These are phyloP conservation scores for Aegilops umbellulata DNA, from an alignment of 176 grass and related monocot species.

Conservation along the genomic window DNA sequence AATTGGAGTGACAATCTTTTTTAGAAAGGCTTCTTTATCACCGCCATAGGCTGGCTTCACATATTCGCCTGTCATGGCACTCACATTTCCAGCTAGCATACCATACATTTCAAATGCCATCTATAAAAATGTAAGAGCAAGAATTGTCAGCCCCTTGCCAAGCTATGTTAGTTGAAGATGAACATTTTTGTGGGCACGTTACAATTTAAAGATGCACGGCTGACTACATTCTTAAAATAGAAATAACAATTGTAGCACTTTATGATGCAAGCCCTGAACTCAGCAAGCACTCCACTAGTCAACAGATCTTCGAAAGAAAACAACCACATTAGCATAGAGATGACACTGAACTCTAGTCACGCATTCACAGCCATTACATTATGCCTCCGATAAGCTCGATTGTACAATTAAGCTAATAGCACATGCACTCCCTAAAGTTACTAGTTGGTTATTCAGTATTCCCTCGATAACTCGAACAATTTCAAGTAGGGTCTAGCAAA, in stretches of 20 bases:
- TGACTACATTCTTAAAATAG: neutral
- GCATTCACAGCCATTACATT: neutral
- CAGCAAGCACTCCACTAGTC: neutral
- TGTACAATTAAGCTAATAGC: neutral
- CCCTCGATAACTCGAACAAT: neutral
- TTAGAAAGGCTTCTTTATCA: slow-evolving; percentile 92
- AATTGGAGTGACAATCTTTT: slow-evolving; percentile 88
- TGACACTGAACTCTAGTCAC: neutral
- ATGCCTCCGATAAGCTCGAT: neutral
- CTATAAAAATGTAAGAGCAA: slow-evolving; percentile 42
- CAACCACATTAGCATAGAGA: slow-evolving; percentile 5
- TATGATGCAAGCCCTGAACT: neutral
- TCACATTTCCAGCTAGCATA: slow-evolving; percentile 88
- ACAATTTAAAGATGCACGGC: neutral
- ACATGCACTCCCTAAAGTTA: neutral
- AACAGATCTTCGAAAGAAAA: neutral
- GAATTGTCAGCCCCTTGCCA: slow-evolving; percentile 20
- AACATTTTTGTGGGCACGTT: neutral
- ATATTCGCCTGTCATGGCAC: slow-evolving; percentile 81
- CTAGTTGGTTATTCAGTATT: neutral
- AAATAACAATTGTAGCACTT: neutral
- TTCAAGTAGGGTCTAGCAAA: neutral
- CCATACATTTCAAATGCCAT: slow-evolving; percentile 98
- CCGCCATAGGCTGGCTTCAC: slow-evolving; percentile 92
- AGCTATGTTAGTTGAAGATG: neutral